Conservation (phyloP, 2,329 filamentous ascomycete species). For the Leptographium procerum region DNA sequence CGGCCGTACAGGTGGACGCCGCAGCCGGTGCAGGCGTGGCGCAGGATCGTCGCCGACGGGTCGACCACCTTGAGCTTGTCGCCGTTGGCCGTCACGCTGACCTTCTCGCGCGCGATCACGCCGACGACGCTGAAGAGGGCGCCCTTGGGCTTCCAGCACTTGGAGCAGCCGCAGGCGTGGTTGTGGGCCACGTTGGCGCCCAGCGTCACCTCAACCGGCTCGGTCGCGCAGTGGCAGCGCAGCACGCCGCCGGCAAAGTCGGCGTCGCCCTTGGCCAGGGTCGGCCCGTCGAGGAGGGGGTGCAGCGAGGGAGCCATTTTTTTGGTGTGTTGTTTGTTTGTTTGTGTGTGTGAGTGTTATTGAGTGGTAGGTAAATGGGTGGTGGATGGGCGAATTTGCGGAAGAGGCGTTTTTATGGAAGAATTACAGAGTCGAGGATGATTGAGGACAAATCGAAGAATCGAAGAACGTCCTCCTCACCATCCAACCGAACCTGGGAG, state of each 20-base stretch:
- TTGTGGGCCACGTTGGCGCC: constrained; percentile 52
- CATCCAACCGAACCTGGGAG: too few species aligned
- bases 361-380: background rate
- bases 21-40: constrained; percentile 49
- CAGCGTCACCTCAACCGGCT: constrained; percentile 47
- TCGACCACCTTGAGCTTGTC: constrained; percentile 48
- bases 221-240: constrained; percentile 44
- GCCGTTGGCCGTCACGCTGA: constrained; percentile 45
- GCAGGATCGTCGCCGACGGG: constrained; percentile 43
- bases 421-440: too few species aligned
- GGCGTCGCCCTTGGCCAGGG: constrained; percentile 38
- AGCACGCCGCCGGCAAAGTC: constrained; percentile 50
- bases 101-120: constrained; percentile 43
- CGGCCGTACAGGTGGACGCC: constrained; percentile 53
- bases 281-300: constrained; percentile 50
- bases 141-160: constrained; percentile 58
- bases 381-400: too few species aligned
- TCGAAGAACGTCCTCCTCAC: too few species aligned
- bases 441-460: too few species aligned
- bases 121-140: constrained; percentile 54
- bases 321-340: too few species aligned
- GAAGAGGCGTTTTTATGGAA: too few species aligned
- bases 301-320: constrained; percentile 34
- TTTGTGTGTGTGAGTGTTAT: background rate
- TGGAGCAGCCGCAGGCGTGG: constrained; percentile 60